These are phyloP conservation scores for Leishmania lainsoni DNA, from an alignment of 208 protist genomes.

Conservation along the genomic window DNA sequence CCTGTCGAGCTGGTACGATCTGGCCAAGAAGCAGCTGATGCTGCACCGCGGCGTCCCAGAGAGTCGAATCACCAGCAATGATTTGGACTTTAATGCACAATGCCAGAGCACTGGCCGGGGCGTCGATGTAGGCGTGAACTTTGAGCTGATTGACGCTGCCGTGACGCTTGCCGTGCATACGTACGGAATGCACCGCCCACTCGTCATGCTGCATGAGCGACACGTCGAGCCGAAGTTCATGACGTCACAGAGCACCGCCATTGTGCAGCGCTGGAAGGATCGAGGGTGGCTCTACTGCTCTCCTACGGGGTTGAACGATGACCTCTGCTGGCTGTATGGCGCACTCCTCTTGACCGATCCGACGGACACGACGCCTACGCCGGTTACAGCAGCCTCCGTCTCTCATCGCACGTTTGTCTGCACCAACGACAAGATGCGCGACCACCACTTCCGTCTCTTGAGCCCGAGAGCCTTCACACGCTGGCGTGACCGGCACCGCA, in stretches of 20 bases:
- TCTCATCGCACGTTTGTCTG: slow-evolving; percentile 51
- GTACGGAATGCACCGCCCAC: slow-evolving; percentile 46
- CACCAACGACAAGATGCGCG: slow-evolving; percentile 85
- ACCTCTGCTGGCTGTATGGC: slow-evolving; percentile 81
- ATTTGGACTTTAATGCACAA: slow-evolving; percentile 36
- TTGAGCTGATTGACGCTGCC: slow-evolving; percentile 66
- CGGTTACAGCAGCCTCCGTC: neutral
- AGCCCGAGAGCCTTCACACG: slow-evolving; percentile 71
- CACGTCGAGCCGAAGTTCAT: slow-evolving; percentile 53
- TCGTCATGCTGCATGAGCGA: slow-evolving; percentile 81
- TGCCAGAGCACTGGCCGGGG: slow-evolving; percentile 24
- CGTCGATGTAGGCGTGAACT: slow-evolving; percentile 70
- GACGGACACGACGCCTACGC: slow-evolving; percentile 24
- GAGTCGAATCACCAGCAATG: slow-evolving; percentile 30
- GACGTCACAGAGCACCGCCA: slow-evolving; percentile 30
- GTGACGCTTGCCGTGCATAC: slow-evolving; percentile 37
- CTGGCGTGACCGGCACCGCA: slow-evolving; percentile 73
- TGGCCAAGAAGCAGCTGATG: slow-evolving; percentile 53
- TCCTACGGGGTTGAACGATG: slow-evolving; percentile 73
- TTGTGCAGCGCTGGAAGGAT: slow-evolving; percentile 52
- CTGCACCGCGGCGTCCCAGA: slow-evolving; percentile 34
- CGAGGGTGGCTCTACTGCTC: slow-evolving; percentile 53
- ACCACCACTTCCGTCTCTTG: slow-evolving; percentile 81
- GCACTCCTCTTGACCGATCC: slow-evolving; percentile 54
- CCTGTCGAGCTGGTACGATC: slow-evolving; percentile 75